Percentiles rank a stretch among this genome's conserved stretches.
Evolutionary conservation across 371 early-diverging fungal genomes (phyloP).

Genomic region (Mucor circinelloides): DNA sequence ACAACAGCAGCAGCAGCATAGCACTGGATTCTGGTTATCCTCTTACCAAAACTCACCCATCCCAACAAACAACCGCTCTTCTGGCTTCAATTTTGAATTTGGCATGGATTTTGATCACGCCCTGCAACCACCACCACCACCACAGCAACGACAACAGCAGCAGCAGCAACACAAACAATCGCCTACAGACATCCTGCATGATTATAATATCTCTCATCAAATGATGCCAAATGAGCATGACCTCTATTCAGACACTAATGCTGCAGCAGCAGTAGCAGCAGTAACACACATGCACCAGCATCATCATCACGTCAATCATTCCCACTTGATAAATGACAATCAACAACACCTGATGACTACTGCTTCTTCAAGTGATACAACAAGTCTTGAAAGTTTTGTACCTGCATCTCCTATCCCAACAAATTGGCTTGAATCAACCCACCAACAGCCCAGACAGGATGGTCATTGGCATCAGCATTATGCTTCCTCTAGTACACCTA

Average conservation of each 20-base stretch:
- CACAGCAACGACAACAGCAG: background rate
- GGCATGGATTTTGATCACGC: background rate
- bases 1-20: background rate
- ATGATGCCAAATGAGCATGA: background rate
- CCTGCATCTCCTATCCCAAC: slow-evolving; percentile 11
- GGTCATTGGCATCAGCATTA: background rate
- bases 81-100: slow-evolving; percentile 2
- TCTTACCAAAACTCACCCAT: background rate
- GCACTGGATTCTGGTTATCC: background rate
- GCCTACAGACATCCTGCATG: slow-evolving; percentile 13
- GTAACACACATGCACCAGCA: background rate
- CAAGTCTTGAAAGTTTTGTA: slow-evolving; percentile 4
- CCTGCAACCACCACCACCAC: background rate
- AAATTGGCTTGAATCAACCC: background rate
- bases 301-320: background rate
- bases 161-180: slow-evolving; percentile 1
- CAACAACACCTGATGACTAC: background rate
- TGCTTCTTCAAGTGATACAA: background rate
- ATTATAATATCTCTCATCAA: slow-evolving; percentile 6
- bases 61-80: background rate
- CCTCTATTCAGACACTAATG: background rate
- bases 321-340: background rate
- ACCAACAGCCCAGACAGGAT: background rate
- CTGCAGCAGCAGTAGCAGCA: background rate
- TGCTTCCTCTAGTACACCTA: background rate